Conservation (phyloP, 768 basidiomycete species). For the Cystofilobasidium macerans region DNA sequence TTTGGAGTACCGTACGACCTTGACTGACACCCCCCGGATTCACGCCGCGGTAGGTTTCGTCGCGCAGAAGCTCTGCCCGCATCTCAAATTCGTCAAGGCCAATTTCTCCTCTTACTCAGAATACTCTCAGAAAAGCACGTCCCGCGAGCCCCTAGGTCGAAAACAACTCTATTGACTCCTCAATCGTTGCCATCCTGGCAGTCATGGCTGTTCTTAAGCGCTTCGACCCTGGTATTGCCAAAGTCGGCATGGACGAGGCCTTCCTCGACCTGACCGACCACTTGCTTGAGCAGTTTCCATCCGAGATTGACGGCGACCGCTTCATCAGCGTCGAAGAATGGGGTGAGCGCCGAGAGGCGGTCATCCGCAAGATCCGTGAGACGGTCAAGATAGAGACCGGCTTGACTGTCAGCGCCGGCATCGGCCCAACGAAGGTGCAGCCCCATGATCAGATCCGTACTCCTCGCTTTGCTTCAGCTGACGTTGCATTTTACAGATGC, state of each 20-base stretch:
- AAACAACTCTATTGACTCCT: not conserved
- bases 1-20: not conserved
- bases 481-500: conserved; percentile 48
- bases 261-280: conserved; percentile 13
- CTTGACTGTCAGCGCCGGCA: conserved; percentile 86
- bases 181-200: not conserved
- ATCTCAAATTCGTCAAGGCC: conserved; percentile 44
- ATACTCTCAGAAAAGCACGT: conserved; percentile 50
- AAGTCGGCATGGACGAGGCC: conserved; percentile 18
- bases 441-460: not conserved
- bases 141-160: too few relatives aligned
- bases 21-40: not conserved
- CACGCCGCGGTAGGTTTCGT: conserved; percentile 54
- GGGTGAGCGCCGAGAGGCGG: conserved; percentile 42
- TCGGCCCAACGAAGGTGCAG: conserved; percentile 67
- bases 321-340: conserved; percentile 45
- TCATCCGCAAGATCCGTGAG: conserved; percentile 64
- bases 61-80: conserved; percentile 85
- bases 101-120: conserved; percentile 35
- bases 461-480: conserved; percentile 2
- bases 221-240: not conserved
- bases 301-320: conserved; percentile 41
- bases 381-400: conserved; percentile 65
- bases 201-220: conserved; percentile 8
- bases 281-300: not conserved